phyloP scores from a whole-genome alignment of 2,329 filamentous ascomycete genomes.

The Scytalidium sp. region DNA sequence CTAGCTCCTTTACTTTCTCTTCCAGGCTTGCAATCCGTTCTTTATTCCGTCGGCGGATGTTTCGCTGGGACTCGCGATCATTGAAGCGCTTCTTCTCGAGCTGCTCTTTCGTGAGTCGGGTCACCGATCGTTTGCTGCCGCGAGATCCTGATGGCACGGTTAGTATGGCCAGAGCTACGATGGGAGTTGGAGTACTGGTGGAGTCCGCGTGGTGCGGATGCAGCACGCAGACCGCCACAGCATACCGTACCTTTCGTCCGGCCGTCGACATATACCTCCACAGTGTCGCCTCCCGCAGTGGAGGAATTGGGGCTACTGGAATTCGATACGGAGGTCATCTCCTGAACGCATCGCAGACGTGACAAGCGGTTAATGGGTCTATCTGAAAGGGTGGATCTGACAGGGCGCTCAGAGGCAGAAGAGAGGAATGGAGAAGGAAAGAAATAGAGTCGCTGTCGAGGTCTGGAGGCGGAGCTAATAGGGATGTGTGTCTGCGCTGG shows the following conservation, averaged over 20 bases:
- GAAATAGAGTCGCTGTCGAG: not conserved
- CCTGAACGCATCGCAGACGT: not conserved
- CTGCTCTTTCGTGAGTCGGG: constrained; percentile 83
- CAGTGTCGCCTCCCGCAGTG: not conserved
- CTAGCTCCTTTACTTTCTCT: constrained; percentile 26
- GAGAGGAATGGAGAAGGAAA: not conserved
- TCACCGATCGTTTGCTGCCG: constrained; percentile 70
- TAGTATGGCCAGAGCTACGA: not conserved
- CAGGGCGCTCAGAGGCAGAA: not conserved
- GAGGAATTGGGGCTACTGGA: not conserved
- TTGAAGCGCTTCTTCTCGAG: constrained; percentile 87
- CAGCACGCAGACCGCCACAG: not conserved
- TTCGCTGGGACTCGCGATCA: constrained; percentile 85
- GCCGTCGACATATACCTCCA: not conserved
- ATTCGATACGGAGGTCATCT: not conserved
- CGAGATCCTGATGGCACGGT: constrained; percentile 16
- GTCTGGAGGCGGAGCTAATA: not conserved
- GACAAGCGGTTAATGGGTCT: not conserved
- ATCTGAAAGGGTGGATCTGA: too few species aligned
- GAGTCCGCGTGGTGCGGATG: too few species aligned
- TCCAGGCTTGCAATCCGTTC: constrained; percentile 61
- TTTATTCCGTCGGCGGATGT: constrained; percentile 82
- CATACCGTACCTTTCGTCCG: not conserved
- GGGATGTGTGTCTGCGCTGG: not conserved
- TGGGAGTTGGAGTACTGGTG: not conserved